Evolutionary conservation across 495 filamentous ascomycete genomes (phyloP).

Genomic region (Zalerion maritima): DNA sequence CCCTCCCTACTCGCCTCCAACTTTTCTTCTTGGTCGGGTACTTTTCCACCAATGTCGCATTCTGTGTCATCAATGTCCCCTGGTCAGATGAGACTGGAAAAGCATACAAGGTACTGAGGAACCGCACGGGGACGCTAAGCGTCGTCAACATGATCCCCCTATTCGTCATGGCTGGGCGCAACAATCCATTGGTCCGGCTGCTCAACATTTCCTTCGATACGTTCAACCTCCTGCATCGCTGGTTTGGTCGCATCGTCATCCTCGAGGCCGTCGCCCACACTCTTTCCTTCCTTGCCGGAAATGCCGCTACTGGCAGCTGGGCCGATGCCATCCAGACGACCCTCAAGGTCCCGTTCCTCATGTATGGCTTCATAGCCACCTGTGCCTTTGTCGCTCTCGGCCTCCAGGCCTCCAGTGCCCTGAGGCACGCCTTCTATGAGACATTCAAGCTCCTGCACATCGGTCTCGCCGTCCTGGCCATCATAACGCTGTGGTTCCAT

Average conservation of each 20-base stretch:
- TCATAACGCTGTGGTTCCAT: conserved; percentile 58
- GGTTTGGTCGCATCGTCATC: conserved; percentile 60
- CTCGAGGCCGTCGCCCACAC: conserved; percentile 50
- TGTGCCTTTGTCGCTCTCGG: conserved; percentile 46
- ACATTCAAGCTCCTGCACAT: conserved; percentile 73
- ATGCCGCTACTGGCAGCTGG: conserved; percentile 28
- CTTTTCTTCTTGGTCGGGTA: conserved; percentile 59
- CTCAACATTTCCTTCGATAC: conserved; percentile 58
- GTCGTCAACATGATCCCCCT: conserved; percentile 64
- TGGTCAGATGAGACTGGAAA: conserved; percentile 38
- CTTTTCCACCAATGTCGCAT: conserved; percentile 60
- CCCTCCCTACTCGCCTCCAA: conserved; percentile 76
- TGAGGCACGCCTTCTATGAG: conserved; percentile 86
- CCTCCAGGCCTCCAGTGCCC: conserved; percentile 57
- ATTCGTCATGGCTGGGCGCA: conserved; percentile 42
- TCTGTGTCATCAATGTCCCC: conserved; percentile 62
- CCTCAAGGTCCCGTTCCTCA: conserved; percentile 22
- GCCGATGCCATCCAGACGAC: conserved; percentile 21
- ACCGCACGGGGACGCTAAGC: conserved; percentile 70
- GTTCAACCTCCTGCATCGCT: conserved; percentile 70
- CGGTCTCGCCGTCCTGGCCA: conserved; percentile 42
- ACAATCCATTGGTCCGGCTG: conserved; percentile 45
- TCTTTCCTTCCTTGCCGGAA: conserved; percentile 26
- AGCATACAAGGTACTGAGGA: conserved; percentile 45
- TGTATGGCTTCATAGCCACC: conserved; percentile 39